Evolutionary conservation across 1,284 basidiomycete genomes (phyloP), one percentile per base, ranked within the genome.

Genomic region (Cryptococcus maquisensis): DNA sequence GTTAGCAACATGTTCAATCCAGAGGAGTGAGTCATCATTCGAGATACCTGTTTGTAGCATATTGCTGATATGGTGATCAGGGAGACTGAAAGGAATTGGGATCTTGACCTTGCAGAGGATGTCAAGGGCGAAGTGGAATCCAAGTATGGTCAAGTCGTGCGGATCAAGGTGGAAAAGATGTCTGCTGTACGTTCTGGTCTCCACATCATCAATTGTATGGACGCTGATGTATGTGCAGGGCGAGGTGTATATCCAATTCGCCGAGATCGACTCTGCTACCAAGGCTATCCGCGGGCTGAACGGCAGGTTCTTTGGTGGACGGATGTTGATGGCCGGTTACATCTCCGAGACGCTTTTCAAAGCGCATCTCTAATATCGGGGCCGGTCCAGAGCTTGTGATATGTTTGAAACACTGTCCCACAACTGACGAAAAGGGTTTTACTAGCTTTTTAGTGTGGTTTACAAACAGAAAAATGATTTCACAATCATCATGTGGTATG

Each of bases 1-100:
- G 77, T 98, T 63, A 90, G 86, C 76, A 92, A 98, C 68, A 97
- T 98, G 90, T 98, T 99, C 74, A 82, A 93, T 72, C 91, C 95
- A 10, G 92, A 91, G 77, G 90, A 97, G 88, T 92, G 71, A 45
- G 86, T 77, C 20, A 46, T 36, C 3, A 38, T 24, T 18, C 2
- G 16, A 12, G 23, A n/a, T n/a, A n/a, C n/a, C n/a, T 39, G 18
- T 32, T 41, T 8, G 43, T 38, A 10, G 5, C 24, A 15, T 20
- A n/a, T 47, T 10, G 44, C 57, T 62, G 38, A 51, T 48, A 12
- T 2, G 20, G 23, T 15, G 3, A n/a, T n/a, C 67, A 92, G 90
- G 75, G 96, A 98, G 81, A 94, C 90, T 20, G 95, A 95, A 62
- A 83, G 82, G 32, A 90, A 96, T 67, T 99, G 95, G 96, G 92